Conservation (phyloP, 352 stramenopile species). For the Globisporangium solare region DNA sequence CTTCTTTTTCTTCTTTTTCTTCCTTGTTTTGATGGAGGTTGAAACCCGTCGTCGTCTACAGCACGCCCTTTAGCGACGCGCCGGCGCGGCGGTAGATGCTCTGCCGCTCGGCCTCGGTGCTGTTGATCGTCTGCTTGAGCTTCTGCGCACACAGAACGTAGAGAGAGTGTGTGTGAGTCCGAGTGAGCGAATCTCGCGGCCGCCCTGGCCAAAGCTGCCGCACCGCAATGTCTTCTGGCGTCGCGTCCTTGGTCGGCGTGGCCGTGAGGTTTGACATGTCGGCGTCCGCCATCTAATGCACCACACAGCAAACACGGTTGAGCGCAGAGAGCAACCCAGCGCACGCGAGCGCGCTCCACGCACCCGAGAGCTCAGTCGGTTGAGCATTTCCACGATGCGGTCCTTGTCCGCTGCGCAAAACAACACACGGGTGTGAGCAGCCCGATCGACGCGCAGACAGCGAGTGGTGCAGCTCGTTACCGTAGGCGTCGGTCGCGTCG, state of each 20-base stretch:
- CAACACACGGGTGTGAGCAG: background rate
- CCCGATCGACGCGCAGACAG: background rate
- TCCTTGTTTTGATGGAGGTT: background rate
- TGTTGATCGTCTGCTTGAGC: constrained; percentile 72
- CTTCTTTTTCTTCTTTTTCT: background rate
- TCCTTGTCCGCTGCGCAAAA: constrained; percentile 71
- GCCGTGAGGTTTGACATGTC: constrained; percentile 87
- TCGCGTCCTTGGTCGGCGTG: constrained; percentile 69
- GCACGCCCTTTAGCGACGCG: constrained; percentile 72
- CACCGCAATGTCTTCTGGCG: constrained; percentile 69
- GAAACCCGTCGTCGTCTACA: constrained; percentile 33
- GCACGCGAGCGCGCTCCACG: background rate
- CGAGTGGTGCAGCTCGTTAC: constrained; percentile 19
- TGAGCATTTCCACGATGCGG: constrained; percentile 85
- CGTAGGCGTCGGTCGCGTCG: constrained; percentile 72
- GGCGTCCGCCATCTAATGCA: constrained; percentile 67
- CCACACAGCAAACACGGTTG: background rate
- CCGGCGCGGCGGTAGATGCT: constrained; percentile 73
- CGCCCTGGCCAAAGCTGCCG: background rate
- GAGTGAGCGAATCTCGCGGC: background rate
- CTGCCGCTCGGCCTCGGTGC: constrained; percentile 73
- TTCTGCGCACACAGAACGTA: too few species aligned
- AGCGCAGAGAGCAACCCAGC: too few species aligned
- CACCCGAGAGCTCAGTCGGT: constrained; percentile 78
- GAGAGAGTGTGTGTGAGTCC: too few species aligned